These are phyloP conservation scores for Leucosporidium creatinivorum DNA, from an alignment of 768 basidiomycete genomes.

Conservation along the genomic window DNA sequence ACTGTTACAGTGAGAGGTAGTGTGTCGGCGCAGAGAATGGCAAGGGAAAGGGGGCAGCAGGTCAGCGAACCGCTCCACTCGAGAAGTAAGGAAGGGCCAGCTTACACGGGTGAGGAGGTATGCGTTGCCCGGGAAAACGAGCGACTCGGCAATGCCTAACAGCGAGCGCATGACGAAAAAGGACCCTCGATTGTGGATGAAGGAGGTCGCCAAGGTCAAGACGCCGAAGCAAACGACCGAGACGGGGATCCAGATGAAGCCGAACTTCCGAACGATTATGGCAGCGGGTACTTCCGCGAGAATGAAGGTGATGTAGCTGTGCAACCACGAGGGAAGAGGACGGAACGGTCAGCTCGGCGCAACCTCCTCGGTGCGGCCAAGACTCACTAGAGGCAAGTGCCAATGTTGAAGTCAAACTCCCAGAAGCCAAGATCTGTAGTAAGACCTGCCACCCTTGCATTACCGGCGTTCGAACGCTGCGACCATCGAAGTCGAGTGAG, in stretches of 20 bases:
- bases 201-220: neutral
- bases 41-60: too few species aligned
- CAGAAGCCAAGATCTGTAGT: neutral
- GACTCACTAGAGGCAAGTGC: neutral
- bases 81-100: neutral
- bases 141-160: neutral
- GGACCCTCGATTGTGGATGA: neutral
- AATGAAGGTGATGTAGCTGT: neutral
- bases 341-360: neutral
- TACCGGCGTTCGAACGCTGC: neutral
- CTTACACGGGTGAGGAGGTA: neutral
- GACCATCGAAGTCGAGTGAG: too few species aligned
- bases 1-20: neutral
- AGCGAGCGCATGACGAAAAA: neutral
- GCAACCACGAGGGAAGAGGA: neutral
- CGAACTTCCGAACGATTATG: neutral
- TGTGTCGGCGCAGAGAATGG: too few species aligned
- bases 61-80: too few species aligned
- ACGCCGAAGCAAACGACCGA: neutral
- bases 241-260: neutral
- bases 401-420: neutral
- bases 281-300: neutral
- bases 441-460: neutral
- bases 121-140: conserved; percentile 1
- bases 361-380: too few species aligned